phyloP scores from a whole-genome alignment of 176 grass and related monocot species.

The Bonia amplexicaulis region DNA sequence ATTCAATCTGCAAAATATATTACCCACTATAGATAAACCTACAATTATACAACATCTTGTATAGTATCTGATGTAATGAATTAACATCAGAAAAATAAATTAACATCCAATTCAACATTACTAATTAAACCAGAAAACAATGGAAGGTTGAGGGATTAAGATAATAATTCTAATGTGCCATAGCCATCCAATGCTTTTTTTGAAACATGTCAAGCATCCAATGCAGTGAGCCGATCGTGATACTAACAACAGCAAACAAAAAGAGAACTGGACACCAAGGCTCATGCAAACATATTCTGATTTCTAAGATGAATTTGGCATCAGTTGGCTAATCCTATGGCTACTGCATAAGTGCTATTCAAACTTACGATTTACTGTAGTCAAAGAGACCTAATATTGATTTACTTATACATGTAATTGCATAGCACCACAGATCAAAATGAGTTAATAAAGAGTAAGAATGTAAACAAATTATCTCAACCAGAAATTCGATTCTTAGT shows the following conservation, averaged over 20 bases:
- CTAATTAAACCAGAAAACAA: no score
- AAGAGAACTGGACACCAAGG: not conserved
- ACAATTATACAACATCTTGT: no score
- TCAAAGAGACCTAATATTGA: not conserved
- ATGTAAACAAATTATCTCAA: not conserved
- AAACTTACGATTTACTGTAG: not conserved
- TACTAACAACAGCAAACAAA: conserved; percentile 1
- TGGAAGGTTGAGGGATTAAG: no score
- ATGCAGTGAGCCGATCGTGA: not conserved
- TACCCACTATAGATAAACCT: no score
- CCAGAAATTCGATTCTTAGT: conserved; percentile 47
- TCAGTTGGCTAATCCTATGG: not conserved
- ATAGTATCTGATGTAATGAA: no score
- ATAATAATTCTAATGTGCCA: not conserved
- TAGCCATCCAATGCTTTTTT: not conserved
- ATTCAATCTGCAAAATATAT: no score
- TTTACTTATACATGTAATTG: not conserved
- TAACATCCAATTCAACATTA: no score
- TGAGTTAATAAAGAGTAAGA: not conserved
- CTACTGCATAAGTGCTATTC: not conserved
- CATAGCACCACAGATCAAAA: not conserved
- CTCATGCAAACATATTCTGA: not conserved
- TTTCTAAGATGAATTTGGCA: not conserved
- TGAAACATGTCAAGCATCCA: not conserved
- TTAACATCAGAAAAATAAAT: no score